Conservation (phyloP, 2,329 filamentous ascomycete species). For the Talaromyces sp. region DNA sequence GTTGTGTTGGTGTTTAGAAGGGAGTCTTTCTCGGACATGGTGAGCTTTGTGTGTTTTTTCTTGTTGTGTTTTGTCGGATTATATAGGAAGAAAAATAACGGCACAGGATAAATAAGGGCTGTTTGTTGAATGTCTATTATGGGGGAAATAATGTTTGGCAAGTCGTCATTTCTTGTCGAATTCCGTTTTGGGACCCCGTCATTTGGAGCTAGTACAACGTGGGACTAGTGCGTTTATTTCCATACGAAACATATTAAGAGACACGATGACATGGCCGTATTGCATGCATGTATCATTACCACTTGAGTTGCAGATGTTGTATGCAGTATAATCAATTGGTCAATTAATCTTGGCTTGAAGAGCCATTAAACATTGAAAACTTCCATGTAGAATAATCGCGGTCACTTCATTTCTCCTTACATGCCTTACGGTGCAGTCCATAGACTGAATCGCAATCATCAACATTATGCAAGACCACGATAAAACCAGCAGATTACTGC, state of each 20-base stretch:
- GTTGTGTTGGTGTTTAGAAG: neutral
- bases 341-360: no score
- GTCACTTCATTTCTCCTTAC: no score
- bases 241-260: neutral
- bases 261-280: no score
- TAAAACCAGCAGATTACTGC: neutral
- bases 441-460: neutral
- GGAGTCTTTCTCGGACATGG: slow-evolving; percentile 8
- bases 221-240: neutral
- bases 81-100: neutral
- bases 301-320: no score
- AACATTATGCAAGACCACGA: neutral
- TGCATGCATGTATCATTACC: no score
- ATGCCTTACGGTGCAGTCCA: no score
- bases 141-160: neutral
- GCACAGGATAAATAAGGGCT: neutral
- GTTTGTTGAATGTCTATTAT: neutral
- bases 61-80: neutral
- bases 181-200: neutral
- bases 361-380: no score
- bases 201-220: neutral
- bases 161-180: neutral
- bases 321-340: no score
- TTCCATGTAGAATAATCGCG: no score
- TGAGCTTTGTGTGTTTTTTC: neutral